Percentiles rank a stretch among this genome's conserved stretches.
Conservation (phyloP, 2,329 filamentous ascomycete genomes). For the Phoma herbarum region DNA sequence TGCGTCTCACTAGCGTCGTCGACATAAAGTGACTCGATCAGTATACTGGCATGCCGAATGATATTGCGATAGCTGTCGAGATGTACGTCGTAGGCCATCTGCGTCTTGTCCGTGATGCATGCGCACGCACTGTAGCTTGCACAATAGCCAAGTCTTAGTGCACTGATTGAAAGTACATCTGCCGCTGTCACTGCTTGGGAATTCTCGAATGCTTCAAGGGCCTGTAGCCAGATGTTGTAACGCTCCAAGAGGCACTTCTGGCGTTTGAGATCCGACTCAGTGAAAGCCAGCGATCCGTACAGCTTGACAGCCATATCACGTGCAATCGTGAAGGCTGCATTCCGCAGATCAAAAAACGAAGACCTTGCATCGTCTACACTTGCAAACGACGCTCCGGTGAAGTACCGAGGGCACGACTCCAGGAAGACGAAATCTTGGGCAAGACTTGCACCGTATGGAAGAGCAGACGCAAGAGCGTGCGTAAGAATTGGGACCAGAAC, state of each 20-base stretch:
- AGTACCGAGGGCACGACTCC: conserved; percentile 4
- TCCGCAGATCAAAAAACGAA: conserved; percentile 20
- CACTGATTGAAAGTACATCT: conserved; percentile 21
- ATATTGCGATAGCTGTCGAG: conserved; percentile 21
- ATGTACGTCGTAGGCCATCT: conserved; percentile 22
- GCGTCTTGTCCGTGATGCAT: conserved; percentile 18
- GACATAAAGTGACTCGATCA: conserved; percentile 19
- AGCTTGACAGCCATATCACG: conserved; percentile 14
- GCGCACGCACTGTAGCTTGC: conserved; percentile 17
- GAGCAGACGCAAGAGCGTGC: conserved; percentile 21
- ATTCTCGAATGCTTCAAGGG: conserved; percentile 7
- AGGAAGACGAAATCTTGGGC: conserved; percentile 14
- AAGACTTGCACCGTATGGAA: conserved; percentile 24
- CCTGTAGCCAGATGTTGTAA: conserved; percentile 16
- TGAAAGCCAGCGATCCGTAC: not conserved
- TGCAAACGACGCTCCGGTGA: conserved; percentile 10
- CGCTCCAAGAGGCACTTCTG: not conserved
- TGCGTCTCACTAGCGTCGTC: no score
- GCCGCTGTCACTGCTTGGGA: conserved; percentile 8
- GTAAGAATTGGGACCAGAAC: conserved; percentile 29
- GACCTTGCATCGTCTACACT: conserved; percentile 19
- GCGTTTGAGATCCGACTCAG: conserved; percentile 9
- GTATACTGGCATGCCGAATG: conserved; percentile 17
- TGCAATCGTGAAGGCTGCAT: conserved; percentile 18
- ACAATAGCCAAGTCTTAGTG: conserved; percentile 28